Evolutionary conservation across 1,139 yeast genomes (phyloP), one percentile per base, ranked within the genome.

Genomic region (Debaryomyces singareniensis): DNA sequence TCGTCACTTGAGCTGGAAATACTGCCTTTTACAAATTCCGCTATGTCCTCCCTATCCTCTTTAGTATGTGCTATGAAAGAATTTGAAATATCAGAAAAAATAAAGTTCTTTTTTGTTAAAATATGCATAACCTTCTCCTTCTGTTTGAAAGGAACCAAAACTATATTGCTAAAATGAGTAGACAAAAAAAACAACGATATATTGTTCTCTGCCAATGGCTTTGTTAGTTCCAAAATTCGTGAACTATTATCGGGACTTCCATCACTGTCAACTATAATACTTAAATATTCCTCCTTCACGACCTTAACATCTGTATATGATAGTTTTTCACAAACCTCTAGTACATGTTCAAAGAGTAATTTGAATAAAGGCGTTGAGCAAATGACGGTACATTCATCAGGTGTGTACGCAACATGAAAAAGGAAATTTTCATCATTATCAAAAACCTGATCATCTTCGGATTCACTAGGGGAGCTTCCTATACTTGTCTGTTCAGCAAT

Each of bases 101-200:
- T 55, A 44, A 71, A 73, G 28, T 63, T 58, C 29, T 61, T 54
- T 21, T 53, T 51, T 13, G 69, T 59, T 25, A 77, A 49, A 4
- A 74, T 65, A 18, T 45, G 45, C 3, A 70, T 48, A 0, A 75
- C 82, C 33, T 61, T 59, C 2, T 58, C 61, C 37, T 64, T 64
- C 7, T 61, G 60, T 4, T 51, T 42, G 25, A 47, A 50, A 0
- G 87, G 86, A 12, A 78, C 67, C 24, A 79, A 57, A n/a, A 79
- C 81, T 29, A 75, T 72, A 49, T 79, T 83, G 30, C 78, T 69
- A 44, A 75, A 78, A 52, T 79, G 81, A 25, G 80, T 75, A 10
- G 80, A 71, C 25, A 79, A 52, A 51, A 78, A 79, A 45, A 77
- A 78, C 20, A 79, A 58, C 3, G 85, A 66, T 21, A 79, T 75